These are phyloP conservation scores for Onygenales sp. DNA, from an alignment of 2,329 filamentous ascomycete genomes.

Conservation along the genomic window DNA sequence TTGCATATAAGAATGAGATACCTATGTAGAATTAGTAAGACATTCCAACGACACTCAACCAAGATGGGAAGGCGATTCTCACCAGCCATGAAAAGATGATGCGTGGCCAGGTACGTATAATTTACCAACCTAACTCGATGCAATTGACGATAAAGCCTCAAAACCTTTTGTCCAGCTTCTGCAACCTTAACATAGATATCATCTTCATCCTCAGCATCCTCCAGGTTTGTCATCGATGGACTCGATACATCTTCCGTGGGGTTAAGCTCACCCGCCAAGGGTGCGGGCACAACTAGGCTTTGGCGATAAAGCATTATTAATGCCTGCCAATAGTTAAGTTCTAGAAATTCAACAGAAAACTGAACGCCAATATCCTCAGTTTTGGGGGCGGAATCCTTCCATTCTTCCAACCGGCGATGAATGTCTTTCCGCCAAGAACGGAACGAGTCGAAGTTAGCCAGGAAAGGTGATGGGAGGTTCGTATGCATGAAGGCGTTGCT, in stretches of 20 bases:
- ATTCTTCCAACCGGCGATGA: slow-evolving; percentile 70
- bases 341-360: slow-evolving; percentile 81
- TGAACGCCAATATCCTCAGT: slow-evolving; percentile 73
- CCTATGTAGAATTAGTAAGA: slow-evolving; percentile 30
- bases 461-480: slow-evolving; percentile 72
- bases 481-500: slow-evolving; percentile 65
- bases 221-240: slow-evolving; percentile 37
- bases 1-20: slow-evolving; percentile 89
- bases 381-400: slow-evolving; percentile 74
- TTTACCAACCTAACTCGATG: slow-evolving; percentile 85
- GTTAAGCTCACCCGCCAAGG: slow-evolving; percentile 69
- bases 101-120: slow-evolving; percentile 90
- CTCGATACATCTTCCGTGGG: slow-evolving; percentile 50
- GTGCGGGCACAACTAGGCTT: slow-evolving; percentile 73
- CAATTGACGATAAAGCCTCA: slow-evolving; percentile 81
- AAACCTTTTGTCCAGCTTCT: slow-evolving; percentile 84
- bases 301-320: slow-evolving; percentile 94
- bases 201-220: slow-evolving; percentile 64
- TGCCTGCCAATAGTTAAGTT: slow-evolving; percentile 96
- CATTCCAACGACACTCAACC: slow-evolving; percentile 7
- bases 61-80: slow-evolving; percentile 25
- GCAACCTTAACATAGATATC: slow-evolving; percentile 89
- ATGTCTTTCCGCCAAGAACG: slow-evolving; percentile 82
- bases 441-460: slow-evolving; percentile 76
- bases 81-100: slow-evolving; percentile 95